Percentiles rank a stretch among this genome's conserved stretches.
Evolutionary conservation across 441 rosid species (phyloP).

Genomic region (Populus trichocarpa): DNA sequence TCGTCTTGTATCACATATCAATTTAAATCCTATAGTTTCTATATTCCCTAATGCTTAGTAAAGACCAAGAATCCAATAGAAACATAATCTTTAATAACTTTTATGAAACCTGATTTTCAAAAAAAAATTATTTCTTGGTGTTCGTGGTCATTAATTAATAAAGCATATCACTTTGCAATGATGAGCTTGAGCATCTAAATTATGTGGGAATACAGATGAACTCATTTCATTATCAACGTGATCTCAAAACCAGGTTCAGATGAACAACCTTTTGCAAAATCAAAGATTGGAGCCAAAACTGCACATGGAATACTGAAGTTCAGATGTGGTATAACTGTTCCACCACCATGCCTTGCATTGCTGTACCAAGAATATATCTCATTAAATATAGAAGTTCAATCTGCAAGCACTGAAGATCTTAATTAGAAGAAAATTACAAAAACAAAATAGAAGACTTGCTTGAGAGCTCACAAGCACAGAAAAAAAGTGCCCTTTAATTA

Average conservation of each 20-base stretch:
- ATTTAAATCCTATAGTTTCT: background rate
- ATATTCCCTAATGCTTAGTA: background rate
- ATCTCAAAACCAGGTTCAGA: background rate
- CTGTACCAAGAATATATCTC: conserved; percentile 40
- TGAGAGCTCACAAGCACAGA: background rate
- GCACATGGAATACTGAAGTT: conserved; percentile 96
- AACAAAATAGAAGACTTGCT: background rate
- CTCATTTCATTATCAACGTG: background rate
- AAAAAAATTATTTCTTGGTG: background rate
- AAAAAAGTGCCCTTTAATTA: background rate
- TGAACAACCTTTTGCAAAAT: conserved; percentile 69
- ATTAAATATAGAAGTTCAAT: conserved; percentile 11
- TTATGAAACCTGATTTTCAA: background rate
- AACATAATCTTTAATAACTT: background rate
- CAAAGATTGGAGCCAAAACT: conserved; percentile 68
- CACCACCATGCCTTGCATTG: conserved; percentile 91
- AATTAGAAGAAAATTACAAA: background rate
- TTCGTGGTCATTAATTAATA: background rate
- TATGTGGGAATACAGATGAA: background rate
- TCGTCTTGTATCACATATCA: background rate
- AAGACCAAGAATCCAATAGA: background rate
- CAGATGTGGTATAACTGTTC: conserved; percentile 81
- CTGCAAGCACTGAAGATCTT: conserved; percentile 4
- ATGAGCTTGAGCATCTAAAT: background rate
- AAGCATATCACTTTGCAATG: background rate